These are phyloP conservation scores for Nepenthes gracilis DNA, from an alignment of 148 eudicot genomes.

Conservation along the genomic window DNA sequence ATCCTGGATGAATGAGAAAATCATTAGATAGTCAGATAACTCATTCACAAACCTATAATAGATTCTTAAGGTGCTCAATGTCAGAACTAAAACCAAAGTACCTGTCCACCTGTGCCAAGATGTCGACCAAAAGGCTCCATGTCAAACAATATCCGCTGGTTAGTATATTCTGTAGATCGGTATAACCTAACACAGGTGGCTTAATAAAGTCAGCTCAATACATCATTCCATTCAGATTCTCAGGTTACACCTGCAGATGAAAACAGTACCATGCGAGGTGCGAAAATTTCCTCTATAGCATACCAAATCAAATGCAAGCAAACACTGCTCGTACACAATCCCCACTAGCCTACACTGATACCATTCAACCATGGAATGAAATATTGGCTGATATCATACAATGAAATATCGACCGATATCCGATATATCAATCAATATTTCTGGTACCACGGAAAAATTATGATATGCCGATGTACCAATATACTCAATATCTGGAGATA, in stretches of 20 bases:
- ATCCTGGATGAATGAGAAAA: conserved; percentile 34
- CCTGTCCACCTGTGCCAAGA: conserved; percentile 98
- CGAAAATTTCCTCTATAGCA: neutral
- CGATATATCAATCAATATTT: no score
- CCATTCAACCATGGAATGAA: no score
- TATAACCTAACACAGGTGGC: conserved; percentile 40
- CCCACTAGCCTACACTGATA: no score
- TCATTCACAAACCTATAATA: neutral
- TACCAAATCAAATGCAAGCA: neutral
- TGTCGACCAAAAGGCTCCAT: conserved; percentile 80
- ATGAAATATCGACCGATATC: no score
- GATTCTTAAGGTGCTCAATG: neutral
- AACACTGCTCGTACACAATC: neutral
- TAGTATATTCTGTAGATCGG: conserved; percentile 82
- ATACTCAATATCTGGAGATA: no score
- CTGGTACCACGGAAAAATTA: no score
- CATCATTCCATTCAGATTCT: neutral
- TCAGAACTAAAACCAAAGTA: conserved; percentile 16
- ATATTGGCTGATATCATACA: no score
- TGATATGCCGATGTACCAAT: no score
- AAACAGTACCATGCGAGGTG: neutral
- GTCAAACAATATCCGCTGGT: conserved; percentile 88
- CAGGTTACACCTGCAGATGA: neutral
- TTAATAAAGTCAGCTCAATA: neutral
- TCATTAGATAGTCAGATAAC: neutral